Evolutionary conservation across 106 monocot species (phyloP), one percentile per base, ranked within the genome.

Genomic region (Chionographis japonica): DNA sequence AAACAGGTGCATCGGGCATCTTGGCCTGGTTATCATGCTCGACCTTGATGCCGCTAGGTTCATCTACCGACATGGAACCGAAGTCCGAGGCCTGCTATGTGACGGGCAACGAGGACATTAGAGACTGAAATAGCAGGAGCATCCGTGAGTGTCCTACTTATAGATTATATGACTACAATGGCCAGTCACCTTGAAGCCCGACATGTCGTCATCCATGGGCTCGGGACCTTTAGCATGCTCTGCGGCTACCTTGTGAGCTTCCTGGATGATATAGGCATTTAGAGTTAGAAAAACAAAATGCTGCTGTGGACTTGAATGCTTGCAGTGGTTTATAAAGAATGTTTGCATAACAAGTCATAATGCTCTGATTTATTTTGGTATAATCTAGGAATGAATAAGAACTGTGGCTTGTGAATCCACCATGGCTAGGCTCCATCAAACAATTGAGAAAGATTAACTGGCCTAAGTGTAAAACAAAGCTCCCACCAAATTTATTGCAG

Each of bases 191-290:
- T 77, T 69, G 15, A 77, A 57, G 40, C n/a, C 71, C 9, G 50
- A 52, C n/a, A 62, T 40, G 12, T 82, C 81, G 38, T 76, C 77
- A 43, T 46, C 41, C 76, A 77, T 68, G 5, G 62, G 36, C 16
- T 77, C 82, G 6, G 37, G 18, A 4, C 52, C 63, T 68, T 73
- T 73, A 4, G 52, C 51, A 60, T 72, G 65, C 15, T 71, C 71
- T 0, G 37, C 43, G 16, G 59, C n/a, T 40, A 17, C 65, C 42
- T 60, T 72, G 2, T 60, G 65, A 57, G 27, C 35, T 41, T 78
- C 71, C 78, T 69, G 63, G 14, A 70, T 18, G 12, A 18, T 70
- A 12, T 55, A 63, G 46, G 5, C 5, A 46, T 27, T 27, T 27
- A 27, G 27, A 27, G 27, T 27, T 27, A 27, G 27, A 27, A 27